These are phyloP conservation scores for Russula olivacea DNA, from an alignment of 768 basidiomycete species.

Conservation along the genomic window DNA sequence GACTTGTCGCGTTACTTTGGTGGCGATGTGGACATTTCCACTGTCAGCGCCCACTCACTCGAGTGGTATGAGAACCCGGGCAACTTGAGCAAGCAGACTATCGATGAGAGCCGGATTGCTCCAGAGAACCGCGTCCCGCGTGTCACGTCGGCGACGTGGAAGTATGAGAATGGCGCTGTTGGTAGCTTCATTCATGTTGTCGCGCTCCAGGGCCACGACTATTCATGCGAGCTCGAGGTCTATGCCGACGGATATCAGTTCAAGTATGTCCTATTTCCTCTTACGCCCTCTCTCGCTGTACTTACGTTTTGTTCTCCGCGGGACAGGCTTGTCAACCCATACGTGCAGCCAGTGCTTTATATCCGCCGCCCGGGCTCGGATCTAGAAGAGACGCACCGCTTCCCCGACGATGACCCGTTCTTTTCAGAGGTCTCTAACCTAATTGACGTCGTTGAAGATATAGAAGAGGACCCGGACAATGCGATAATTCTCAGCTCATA, in stretches of 20 bases:
- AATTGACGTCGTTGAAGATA: slow-evolving; percentile 85
- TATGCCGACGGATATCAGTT: slow-evolving; percentile 90
- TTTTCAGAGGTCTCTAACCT: slow-evolving; percentile 90
- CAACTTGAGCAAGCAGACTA: slow-evolving; percentile 64
- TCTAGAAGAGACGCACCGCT: slow-evolving; percentile 59
- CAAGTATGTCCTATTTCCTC: slow-evolving; percentile 44
- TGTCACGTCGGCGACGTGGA: slow-evolving; percentile 91
- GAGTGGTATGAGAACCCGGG: slow-evolving; percentile 93
- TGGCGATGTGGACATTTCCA: slow-evolving; percentile 84
- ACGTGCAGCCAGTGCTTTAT: slow-evolving; percentile 84
- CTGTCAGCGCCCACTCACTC: slow-evolving; percentile 78
- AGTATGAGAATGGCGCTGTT: slow-evolving; percentile 92
- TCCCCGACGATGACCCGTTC: slow-evolving; percentile 85
- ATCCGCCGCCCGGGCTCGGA: slow-evolving; percentile 82
- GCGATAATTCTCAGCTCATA: slow-evolving; percentile 77
- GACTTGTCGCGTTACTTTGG: slow-evolving; percentile 97
- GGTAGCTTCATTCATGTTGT: slow-evolving; percentile 88
- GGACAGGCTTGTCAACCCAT: slow-evolving; percentile 81
- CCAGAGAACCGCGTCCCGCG: slow-evolving; percentile 91
- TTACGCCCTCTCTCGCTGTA: slow-evolving; percentile 8
- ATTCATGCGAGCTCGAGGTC: slow-evolving; percentile 92
- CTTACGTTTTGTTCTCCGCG: slow-evolving; percentile 1
- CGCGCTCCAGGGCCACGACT: slow-evolving; percentile 86
- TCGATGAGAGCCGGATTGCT: slow-evolving; percentile 81
- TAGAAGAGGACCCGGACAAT: slow-evolving; percentile 78